A percentile compares a stretch with the other conserved stretches of the same genome.
phyloP scores from a whole-genome alignment of 176 grass and related monocot genomes.

The Cenchrus fungigraminus region DNA sequence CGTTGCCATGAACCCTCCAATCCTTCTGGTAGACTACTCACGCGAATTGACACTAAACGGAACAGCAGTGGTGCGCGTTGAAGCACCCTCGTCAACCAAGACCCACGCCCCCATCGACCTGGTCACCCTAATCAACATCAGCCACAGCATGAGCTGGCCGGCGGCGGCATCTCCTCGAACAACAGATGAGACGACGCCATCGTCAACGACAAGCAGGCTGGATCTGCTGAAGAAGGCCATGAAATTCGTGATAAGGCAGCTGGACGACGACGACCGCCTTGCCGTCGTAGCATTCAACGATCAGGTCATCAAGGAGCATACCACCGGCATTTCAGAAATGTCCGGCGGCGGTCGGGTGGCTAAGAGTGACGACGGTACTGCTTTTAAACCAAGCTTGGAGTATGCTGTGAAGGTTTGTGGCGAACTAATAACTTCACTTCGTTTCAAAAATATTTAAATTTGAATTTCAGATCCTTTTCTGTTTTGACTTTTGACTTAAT shows the following conservation, averaged over 20 bases:
- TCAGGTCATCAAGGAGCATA: background rate
- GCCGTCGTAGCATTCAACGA: conserved; percentile 18
- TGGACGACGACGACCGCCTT: background rate
- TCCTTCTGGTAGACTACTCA: background rate
- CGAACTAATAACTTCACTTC: too few species aligned
- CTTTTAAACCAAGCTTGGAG: conserved; percentile 1
- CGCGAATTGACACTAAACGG: background rate
- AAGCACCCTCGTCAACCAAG: background rate
- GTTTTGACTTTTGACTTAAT: too few species aligned
- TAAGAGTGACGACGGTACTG: background rate
- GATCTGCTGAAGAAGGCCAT: conserved; percentile 6
- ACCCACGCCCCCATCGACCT: background rate
- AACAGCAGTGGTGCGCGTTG: background rate
- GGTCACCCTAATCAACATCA: background rate
- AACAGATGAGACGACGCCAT: too few species aligned
- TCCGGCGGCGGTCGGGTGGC: conserved; percentile 6
- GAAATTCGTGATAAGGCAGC: conserved; percentile 9
- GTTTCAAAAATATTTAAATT: too few species aligned
- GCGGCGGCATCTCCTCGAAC: background rate
- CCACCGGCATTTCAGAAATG: conserved; percentile 1
- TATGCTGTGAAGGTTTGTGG: conserved; percentile 27
- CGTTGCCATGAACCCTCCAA: background rate
- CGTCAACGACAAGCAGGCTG: background rate
- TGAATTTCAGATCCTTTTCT: too few species aligned
- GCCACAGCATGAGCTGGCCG: background rate